Percentiles rank a stretch among this genome's conserved stretches.
These are phyloP conservation scores for Boeremia lycopersici DNA, from an alignment of 2,329 filamentous ascomycete species.

Conservation along the genomic window DNA sequence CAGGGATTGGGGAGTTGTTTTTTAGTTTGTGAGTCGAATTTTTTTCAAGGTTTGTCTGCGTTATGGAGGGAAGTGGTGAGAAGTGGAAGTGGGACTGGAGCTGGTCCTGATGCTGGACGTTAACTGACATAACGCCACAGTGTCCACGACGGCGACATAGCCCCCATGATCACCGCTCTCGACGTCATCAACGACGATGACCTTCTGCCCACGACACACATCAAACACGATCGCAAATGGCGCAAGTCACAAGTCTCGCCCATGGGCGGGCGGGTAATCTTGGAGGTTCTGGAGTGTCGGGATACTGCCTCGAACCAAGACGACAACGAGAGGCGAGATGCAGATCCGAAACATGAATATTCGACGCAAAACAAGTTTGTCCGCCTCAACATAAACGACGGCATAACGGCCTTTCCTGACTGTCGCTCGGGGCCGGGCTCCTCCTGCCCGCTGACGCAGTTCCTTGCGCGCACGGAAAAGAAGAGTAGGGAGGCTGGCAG, in stretches of 20 bases:
- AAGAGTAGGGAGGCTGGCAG: constrained; percentile 53
- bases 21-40: constrained; percentile 58
- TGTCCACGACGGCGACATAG: constrained; percentile 65
- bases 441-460: constrained; percentile 56
- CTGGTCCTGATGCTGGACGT: neutral
- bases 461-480: constrained; percentile 49
- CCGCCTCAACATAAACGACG: constrained; percentile 64
- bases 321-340: neutral
- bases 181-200: constrained; percentile 54
- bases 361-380: constrained; percentile 46
- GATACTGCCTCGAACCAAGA: neutral
- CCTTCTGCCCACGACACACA: constrained; percentile 55
- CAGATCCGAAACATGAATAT: neutral
- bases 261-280: constrained; percentile 62
- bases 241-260: constrained; percentile 61
- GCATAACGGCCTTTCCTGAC: constrained; percentile 56
- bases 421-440: constrained; percentile 55
- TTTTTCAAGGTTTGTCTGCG: neutral
- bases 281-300: constrained; percentile 59
- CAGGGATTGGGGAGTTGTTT: constrained; percentile 55
- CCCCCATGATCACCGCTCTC: constrained; percentile 60
- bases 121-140: constrained; percentile 24
- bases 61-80: no score
- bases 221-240: constrained; percentile 56
- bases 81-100: no score